These are phyloP conservation scores for Aspergillus pseudoviridinutans DNA, from an alignment of 2,329 filamentous ascomycete genomes.

Conservation along the genomic window DNA sequence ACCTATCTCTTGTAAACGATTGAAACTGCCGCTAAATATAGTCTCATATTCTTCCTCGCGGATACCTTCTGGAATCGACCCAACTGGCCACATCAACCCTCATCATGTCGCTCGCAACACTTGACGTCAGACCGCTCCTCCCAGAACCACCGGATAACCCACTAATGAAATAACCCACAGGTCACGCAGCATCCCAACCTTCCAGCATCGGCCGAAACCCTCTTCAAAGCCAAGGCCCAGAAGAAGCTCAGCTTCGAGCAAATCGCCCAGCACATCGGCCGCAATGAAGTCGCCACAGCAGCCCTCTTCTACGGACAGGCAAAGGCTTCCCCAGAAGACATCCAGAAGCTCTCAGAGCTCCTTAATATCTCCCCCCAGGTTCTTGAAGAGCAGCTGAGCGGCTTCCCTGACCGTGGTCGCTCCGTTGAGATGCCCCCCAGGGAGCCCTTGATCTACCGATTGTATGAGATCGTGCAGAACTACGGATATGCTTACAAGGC, in stretches of 20 bases:
- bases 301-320: slow-evolving; percentile 90
- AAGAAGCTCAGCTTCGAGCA: slow-evolving; percentile 74
- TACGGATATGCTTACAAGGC: slow-evolving; percentile 97
- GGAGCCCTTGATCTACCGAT: slow-evolving; percentile 81
- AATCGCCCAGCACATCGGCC: slow-evolving; percentile 68
- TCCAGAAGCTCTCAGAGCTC: slow-evolving; percentile 61
- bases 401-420: slow-evolving; percentile 76
- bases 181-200: slow-evolving; percentile 52
- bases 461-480: slow-evolving; percentile 95
- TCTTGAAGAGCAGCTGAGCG: slow-evolving; percentile 61
- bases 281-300: slow-evolving; percentile 78
- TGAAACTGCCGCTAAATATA: neutral
- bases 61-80: neutral
- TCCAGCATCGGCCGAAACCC: slow-evolving; percentile 64
- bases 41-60: neutral
- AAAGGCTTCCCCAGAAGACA: slow-evolving; percentile 66
- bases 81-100: neutral
- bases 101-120: neutral
- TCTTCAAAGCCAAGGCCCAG: slow-evolving; percentile 76
- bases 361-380: slow-evolving; percentile 57
- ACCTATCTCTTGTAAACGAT: neutral
- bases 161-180: slow-evolving; percentile 17
- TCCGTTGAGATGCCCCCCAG: slow-evolving; percentile 77
- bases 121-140: neutral
- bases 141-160: neutral